phyloP scores from a whole-genome alignment of 768 basidiomycete species.

The Tulasnella sp. region DNA sequence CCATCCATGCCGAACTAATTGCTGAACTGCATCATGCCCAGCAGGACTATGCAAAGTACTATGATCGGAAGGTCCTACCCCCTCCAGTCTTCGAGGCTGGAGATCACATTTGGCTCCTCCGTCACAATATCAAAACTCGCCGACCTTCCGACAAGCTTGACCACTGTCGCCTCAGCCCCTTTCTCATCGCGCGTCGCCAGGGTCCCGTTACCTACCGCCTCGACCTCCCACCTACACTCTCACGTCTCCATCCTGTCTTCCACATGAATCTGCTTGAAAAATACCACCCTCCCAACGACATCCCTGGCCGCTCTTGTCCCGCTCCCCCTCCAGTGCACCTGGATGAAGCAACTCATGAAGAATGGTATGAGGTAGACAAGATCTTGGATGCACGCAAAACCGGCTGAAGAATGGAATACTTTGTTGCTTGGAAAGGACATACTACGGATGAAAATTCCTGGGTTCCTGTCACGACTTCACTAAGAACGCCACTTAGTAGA shows the following conservation, averaged over 20 bases:
- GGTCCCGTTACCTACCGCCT: background rate
- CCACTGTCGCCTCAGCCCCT: slow-evolving; percentile 27
- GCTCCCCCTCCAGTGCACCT: background rate
- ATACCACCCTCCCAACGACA: background rate
- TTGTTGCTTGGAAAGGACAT: background rate
- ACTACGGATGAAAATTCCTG: background rate
- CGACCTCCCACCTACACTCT: background rate
- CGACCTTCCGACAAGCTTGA: slow-evolving; percentile 33
- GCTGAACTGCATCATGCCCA: slow-evolving; percentile 27
- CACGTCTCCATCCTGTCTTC: slow-evolving; percentile 8
- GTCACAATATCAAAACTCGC: slow-evolving; percentile 32
- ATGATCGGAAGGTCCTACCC: slow-evolving; percentile 23
- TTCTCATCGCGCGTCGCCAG: background rate
- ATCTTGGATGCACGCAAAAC: background rate
- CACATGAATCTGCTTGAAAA: background rate
- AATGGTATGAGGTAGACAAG: background rate
- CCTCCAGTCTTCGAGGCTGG: slow-evolving; percentile 26
- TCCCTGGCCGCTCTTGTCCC: background rate
- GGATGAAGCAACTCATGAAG: background rate
- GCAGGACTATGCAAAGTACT: slow-evolving; percentile 24
- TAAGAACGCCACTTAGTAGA: no score
- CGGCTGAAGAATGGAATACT: background rate
- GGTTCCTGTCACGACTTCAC: background rate
- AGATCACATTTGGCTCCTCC: slow-evolving; percentile 31
- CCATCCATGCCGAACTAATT: slow-evolving; percentile 28